Conservation (phyloP, 2,329 filamentous ascomycete species). For the Scedosporium boydii region DNA sequence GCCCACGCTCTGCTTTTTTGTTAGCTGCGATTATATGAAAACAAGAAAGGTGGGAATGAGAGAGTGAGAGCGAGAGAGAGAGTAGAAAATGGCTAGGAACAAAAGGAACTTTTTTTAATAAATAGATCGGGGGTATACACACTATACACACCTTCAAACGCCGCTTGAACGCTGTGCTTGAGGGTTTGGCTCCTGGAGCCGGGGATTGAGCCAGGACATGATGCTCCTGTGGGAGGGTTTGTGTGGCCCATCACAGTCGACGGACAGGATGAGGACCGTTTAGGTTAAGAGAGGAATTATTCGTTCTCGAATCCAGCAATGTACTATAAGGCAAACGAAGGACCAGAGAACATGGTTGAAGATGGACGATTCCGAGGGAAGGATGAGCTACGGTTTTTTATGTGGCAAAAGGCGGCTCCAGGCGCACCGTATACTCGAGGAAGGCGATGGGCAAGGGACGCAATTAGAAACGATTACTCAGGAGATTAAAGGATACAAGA, state of each 20-base stretch:
- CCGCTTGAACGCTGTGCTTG: slow-evolving; percentile 45
- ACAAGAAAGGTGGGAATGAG: neutral
- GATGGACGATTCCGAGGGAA: neutral
- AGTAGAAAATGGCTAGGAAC: too few relatives aligned
- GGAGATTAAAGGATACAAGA: neutral
- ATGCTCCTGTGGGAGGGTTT: slow-evolving; percentile 41
- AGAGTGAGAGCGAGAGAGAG: too few relatives aligned
- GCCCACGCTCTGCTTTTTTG: slow-evolving; percentile 3
- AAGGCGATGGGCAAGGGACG: neutral
- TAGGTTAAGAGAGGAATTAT: neutral
- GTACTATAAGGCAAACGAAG: neutral
- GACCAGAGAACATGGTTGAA: neutral
- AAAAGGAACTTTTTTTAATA: too few relatives aligned
- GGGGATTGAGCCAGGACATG: slow-evolving; percentile 32
- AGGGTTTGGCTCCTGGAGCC: slow-evolving; percentile 32
- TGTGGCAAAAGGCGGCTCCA: neutral
- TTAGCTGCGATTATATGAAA: neutral
- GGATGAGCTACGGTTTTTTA: neutral
- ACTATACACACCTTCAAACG: slow-evolving; percentile 46
- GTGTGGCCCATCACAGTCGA: slow-evolving; percentile 37
- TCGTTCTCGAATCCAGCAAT: neutral
- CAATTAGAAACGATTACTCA: neutral
- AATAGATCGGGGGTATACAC: too few relatives aligned
- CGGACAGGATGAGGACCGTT: neutral
- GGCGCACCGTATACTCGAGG: neutral